Conservation (phyloP, 495 filamentous ascomycete species). For the Polyplosphaeria fusca region DNA sequence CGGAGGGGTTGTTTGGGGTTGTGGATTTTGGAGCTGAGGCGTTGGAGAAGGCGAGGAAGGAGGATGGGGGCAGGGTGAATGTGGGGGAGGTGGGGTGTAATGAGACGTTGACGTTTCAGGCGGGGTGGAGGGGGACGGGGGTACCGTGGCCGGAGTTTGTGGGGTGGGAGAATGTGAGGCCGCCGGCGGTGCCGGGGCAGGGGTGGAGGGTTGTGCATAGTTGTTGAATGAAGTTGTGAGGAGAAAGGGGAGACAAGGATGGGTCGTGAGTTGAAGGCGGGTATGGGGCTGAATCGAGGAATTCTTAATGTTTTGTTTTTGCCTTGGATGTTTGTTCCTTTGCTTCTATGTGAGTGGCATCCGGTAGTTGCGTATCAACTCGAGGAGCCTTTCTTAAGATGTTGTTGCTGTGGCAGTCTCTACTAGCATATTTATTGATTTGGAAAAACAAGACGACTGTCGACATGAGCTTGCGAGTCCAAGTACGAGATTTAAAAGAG, state of each 20-base stretch:
- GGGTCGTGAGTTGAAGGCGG: not conserved
- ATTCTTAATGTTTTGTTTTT: not conserved
- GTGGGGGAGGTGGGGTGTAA: not conserved
- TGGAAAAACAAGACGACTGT: no score
- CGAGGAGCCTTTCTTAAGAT: not conserved
- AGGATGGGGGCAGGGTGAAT: not conserved
- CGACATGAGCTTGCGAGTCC: no score
- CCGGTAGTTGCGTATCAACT: not conserved
- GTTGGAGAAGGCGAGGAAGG: not conserved
- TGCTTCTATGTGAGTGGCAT: not conserved
- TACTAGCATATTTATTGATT: no score
- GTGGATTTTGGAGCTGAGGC: not conserved
- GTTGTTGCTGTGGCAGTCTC: no score
- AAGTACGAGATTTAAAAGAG: no score
- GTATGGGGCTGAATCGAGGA: not conserved
- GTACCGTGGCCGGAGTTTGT: not conserved
- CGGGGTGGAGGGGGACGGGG: not conserved
- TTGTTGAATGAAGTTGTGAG: not conserved
- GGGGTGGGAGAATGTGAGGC: not conserved
- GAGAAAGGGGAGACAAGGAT: not conserved
- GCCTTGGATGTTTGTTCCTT: not conserved
- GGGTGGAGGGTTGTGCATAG: conserved; percentile 5
- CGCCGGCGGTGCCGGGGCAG: conserved; percentile 6
- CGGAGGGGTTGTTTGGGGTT: not conserved
- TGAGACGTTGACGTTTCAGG: conserved; percentile 20